Conservation (phyloP, 2,329 filamentous ascomycete species). For the Fusarium phyllophilum region DNA sequence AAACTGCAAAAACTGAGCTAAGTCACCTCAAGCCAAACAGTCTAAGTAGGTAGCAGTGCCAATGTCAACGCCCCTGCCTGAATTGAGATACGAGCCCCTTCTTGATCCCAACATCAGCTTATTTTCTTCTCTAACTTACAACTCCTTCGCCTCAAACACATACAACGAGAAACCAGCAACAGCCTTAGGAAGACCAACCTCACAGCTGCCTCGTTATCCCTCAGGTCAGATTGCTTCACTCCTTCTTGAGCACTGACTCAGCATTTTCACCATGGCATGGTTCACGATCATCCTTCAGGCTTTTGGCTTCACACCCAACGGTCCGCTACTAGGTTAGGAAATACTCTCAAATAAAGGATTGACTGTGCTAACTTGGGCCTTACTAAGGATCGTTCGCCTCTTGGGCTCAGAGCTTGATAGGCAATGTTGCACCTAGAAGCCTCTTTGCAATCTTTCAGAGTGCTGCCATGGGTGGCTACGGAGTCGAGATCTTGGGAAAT, state of each 20-base stretch:
- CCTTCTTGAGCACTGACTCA: not conserved
- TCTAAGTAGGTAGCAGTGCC: accelerated
- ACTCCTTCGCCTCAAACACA: not conserved
- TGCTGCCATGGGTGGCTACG: not conserved
- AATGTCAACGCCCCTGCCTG: not conserved
- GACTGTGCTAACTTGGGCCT: not conserved
- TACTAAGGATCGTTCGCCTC: not conserved
- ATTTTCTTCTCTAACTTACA: not conserved
- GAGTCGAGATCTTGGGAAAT: not conserved
- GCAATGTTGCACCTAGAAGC: accelerated
- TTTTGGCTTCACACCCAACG: not conserved
- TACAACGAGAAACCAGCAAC: not conserved
- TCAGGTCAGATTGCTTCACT: not conserved
- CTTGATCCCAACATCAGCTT: not conserved
- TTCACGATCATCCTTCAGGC: not conserved
- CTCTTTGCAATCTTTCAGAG: not conserved
- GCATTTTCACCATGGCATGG: not conserved
- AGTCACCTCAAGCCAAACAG: not conserved
- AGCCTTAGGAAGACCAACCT: not conserved
- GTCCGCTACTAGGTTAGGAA: not conserved
- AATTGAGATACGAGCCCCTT: not conserved
- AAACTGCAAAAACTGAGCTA: not conserved
- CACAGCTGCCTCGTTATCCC: not conserved
- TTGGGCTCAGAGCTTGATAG: not conserved
- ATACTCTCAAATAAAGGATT: not conserved